phyloP scores from a whole-genome alignment of 2,329 filamentous ascomycete genomes.

The Fusarium sororula region DNA sequence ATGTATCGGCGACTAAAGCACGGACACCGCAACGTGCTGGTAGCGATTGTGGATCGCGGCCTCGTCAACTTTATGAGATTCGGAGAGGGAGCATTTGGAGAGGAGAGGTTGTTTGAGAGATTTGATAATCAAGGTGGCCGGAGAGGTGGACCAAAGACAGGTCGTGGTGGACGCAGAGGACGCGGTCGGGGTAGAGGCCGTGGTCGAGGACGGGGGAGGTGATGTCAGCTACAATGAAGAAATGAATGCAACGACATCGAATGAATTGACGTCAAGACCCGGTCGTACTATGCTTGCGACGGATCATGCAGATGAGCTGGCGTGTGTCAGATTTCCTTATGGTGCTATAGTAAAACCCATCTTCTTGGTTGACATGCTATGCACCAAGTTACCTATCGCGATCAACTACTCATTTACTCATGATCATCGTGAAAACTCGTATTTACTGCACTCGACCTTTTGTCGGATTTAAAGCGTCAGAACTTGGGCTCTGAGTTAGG shows the following conservation, averaged over 20 bases:
- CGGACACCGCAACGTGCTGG: conserved; percentile 81
- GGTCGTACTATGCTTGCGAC: not conserved
- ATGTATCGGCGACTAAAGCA: conserved; percentile 84
- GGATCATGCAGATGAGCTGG: conserved; percentile 5
- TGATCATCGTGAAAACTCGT: not conserved
- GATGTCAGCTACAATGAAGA: conserved; percentile 27
- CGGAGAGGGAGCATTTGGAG: conserved; percentile 80
- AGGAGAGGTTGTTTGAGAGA: conserved; percentile 75
- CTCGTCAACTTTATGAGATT: conserved; percentile 88
- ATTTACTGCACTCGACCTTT: not conserved
- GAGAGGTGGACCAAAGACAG: conserved; percentile 52
- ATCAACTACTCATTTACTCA: not conserved
- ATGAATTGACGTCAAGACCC: conserved; percentile 10
- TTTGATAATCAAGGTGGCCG: conserved; percentile 54
- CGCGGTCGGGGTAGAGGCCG: conserved; percentile 41
- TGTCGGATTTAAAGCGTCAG: not conserved
- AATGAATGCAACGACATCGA: conserved; percentile 16
- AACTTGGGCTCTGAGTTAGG: not conserved
- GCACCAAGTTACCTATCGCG: not conserved
- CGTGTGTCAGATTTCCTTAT: conserved; percentile 1
- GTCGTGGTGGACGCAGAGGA: conserved; percentile 52
- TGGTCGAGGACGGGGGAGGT: conserved; percentile 36
- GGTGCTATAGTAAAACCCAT: not conserved
- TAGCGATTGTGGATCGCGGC: conserved; percentile 90
- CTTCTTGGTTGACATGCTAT: not conserved